Base-by-base conservation (phyloP, 1,284 basidiomycete species). In the Amylostereum areolatum region DNA sequence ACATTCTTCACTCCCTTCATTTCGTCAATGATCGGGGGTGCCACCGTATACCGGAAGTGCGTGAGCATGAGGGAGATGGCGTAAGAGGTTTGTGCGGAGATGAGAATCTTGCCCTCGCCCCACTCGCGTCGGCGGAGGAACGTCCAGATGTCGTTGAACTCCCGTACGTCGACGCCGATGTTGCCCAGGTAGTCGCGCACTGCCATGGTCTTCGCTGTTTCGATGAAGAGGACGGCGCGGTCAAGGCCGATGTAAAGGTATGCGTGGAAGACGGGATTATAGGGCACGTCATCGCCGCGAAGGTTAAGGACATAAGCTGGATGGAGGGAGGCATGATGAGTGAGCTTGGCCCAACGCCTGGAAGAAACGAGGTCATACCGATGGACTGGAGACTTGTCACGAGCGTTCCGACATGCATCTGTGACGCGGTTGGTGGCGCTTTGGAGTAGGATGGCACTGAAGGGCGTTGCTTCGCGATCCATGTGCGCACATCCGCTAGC, bases 1-100 rank as follows among this genome's bases (percentile, higher is more conserved):
- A 80, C 70, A 62, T 96, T 98, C 80, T 99, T 99, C 62, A 95
- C 71, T 1, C 85, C 81, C 73, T 95, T 92, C 68, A 88, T 81
- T 44, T 80, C 73, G 49, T 92, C 87, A n/a, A 97, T 73, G 48
- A 74, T 73, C 2, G 81, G 78, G 1, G 83, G 80, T 2, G 73
- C 67, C 43, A 89, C 70, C 0, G 84, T 85, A 62, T 87, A 89
- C 8, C 86, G 82, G 64, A 81, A 80, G 60, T 85, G 82, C 0
- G 86, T 89, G 45, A 91, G 71, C 77, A 91, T 87, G 46, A 90
- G 73, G 9, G 85, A 83, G 52, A 91, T 85, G 6, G 87, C 86
- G 59, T 89, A 89, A 1, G 84, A 83, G 0, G 85, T 87, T 52
- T 86, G 74, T 3, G 84, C 77, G 2, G 76, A 73, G 48, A 90